Percentiles rank a stretch among this genome's conserved stretches.
Conservation (phyloP, 2,329 filamentous ascomycete species). For the Tolypocladium album region DNA sequence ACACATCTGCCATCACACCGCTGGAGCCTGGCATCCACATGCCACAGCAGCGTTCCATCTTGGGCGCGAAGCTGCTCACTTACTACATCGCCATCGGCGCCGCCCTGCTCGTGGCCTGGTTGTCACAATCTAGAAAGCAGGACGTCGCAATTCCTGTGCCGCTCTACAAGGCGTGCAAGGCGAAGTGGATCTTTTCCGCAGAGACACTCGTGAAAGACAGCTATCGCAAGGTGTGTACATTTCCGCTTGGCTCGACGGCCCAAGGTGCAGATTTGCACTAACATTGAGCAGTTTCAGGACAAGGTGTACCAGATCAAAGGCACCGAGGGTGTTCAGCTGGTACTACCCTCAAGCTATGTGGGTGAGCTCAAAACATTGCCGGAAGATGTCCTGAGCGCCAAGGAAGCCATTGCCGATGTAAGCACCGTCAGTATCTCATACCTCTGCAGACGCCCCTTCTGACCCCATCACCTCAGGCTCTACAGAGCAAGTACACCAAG, state of each 20-base stretch:
- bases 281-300: slow-evolving; percentile 30
- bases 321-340: slow-evolving; percentile 37
- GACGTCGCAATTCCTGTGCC: slow-evolving; percentile 22
- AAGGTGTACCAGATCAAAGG: slow-evolving; percentile 39
- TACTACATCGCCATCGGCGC: slow-evolving; percentile 30
- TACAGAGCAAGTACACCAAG: slow-evolving; percentile 40
- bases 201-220: slow-evolving; percentile 36
- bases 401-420: slow-evolving; percentile 37
- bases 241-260: background rate
- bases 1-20: background rate
- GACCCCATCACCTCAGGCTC: slow-evolving; percentile 22
- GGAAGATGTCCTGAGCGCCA: slow-evolving; percentile 36
- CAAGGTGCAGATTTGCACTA: slow-evolving; percentile 1
- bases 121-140: slow-evolving; percentile 23
- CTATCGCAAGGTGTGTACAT: slow-evolving; percentile 30
- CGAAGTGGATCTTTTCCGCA: slow-evolving; percentile 40
- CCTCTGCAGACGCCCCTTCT: background rate
- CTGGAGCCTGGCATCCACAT: background rate
- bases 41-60: background rate
- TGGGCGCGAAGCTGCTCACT: slow-evolving; percentile 14
- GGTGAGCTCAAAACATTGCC: slow-evolving; percentile 36
- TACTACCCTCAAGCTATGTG: slow-evolving; percentile 33
- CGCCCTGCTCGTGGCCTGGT: slow-evolving; percentile 25
- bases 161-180: slow-evolving; percentile 35
- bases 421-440: background rate